phyloP scores from a whole-genome alignment of 208 protist genomes.

The Wallacemonas sp. region DNA sequence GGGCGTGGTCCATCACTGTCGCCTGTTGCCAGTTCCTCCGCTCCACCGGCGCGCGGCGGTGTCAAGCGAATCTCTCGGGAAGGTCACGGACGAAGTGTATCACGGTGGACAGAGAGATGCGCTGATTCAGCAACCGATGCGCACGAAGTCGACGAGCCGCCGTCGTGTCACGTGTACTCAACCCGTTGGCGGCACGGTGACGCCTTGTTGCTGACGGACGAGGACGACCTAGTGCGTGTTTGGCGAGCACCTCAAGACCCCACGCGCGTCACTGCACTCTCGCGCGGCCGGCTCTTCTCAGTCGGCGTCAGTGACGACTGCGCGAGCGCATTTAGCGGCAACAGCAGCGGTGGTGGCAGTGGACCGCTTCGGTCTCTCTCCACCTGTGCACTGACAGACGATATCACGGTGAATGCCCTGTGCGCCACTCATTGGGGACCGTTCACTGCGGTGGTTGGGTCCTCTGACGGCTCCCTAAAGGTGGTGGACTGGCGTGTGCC shows the following conservation, averaged over 20 bases:
- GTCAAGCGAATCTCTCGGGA: too few relatives aligned
- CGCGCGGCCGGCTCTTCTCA: neutral
- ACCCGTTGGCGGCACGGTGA: conserved; percentile 3
- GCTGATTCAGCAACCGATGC: too few relatives aligned
- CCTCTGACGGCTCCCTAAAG: conserved; percentile 55
- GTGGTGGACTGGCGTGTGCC: conserved; percentile 63
- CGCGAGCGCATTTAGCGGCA: neutral
- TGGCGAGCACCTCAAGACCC: neutral
- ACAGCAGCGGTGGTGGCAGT: conserved; percentile 2
- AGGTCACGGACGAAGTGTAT: too few relatives aligned
- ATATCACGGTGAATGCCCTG: conserved; percentile 36
- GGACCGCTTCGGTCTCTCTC: conserved; percentile 11
- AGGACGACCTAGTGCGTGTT: conserved; percentile 2
- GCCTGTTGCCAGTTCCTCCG: too few relatives aligned
- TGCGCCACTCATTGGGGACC: conserved; percentile 54
- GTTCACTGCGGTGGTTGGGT: conserved; percentile 47
- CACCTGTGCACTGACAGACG: neutral
- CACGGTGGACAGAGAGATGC: too few relatives aligned
- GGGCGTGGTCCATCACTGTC: too few relatives aligned
- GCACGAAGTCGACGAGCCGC: neutral
- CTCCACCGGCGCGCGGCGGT: too few relatives aligned
- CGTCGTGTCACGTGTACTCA: neutral
- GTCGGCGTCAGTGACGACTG: neutral
- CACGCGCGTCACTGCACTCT: neutral
- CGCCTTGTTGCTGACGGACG: neutral